These are phyloP conservation scores for Xylariaceae sp. DNA, from an alignment of 2,329 filamentous ascomycete genomes.

Conservation along the genomic window DNA sequence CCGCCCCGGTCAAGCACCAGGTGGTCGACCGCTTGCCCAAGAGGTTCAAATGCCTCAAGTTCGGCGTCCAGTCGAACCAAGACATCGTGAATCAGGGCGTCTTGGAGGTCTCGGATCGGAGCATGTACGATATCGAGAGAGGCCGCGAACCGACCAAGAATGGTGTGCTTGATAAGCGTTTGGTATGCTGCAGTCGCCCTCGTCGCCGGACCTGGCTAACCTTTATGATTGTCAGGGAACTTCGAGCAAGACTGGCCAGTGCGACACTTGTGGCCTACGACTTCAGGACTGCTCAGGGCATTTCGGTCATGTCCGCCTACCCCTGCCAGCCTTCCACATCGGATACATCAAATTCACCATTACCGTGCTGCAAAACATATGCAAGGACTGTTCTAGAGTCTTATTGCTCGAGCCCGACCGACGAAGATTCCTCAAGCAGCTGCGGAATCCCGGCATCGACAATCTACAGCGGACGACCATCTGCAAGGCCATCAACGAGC, in stretches of 20 bases:
- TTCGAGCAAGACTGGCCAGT: slow-evolving; percentile 73
- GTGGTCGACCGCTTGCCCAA: slow-evolving; percentile 83
- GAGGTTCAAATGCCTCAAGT: slow-evolving; percentile 87
- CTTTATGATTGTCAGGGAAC: too few species aligned
- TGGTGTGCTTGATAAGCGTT: slow-evolving; percentile 78
- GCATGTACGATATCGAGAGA: slow-evolving; percentile 84
- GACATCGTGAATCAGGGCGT: slow-evolving; percentile 95
- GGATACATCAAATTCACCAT: slow-evolving; percentile 94
- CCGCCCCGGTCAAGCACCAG: slow-evolving; percentile 65
- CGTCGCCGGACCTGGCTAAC: slow-evolving; percentile 5
- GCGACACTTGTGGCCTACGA: slow-evolving; percentile 74
- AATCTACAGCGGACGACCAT: slow-evolving; percentile 78
- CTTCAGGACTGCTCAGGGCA: slow-evolving; percentile 86
- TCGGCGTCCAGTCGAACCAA: slow-evolving; percentile 89
- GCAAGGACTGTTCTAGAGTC: slow-evolving; percentile 86
- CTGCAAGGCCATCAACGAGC: slow-evolving; percentile 79
- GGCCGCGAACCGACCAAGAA: slow-evolving; percentile 69
- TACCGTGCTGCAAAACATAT: slow-evolving; percentile 87
- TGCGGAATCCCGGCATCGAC: slow-evolving; percentile 76
- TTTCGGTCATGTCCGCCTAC: slow-evolving; percentile 87
- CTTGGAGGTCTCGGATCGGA: slow-evolving; percentile 86
- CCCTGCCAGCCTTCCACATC: slow-evolving; percentile 89
- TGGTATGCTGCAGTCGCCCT: slow-evolving; percentile 37
- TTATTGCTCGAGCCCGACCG: slow-evolving; percentile 75
- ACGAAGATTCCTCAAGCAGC: slow-evolving; percentile 66